A percentile compares a stretch with the other conserved stretches of the same genome.
Conservation (phyloP, 441 rosid species). For the Mallotus repandus region DNA sequence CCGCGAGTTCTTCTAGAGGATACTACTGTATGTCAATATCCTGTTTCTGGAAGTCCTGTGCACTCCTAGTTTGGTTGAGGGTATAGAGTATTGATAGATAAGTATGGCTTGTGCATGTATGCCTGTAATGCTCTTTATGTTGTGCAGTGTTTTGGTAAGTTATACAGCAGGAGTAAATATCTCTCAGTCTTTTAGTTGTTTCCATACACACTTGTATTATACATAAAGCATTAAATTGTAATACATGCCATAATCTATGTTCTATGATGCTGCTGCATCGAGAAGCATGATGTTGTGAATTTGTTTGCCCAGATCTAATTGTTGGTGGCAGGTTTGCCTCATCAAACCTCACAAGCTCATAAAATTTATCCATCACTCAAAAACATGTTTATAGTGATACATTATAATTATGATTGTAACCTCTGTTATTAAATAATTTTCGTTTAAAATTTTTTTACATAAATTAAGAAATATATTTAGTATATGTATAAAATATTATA, state of each 20-base stretch:
- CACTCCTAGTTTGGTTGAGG: not conserved
- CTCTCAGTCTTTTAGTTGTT: too few species aligned
- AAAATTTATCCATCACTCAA: not conserved
- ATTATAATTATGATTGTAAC: too few species aligned
- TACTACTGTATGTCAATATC: not conserved
- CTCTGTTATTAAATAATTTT: too few species aligned
- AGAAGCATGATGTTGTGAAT: not conserved
- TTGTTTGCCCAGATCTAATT: not conserved
- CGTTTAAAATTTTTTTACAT: too few species aligned
- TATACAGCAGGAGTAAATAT: too few species aligned
- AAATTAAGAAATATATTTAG: too few species aligned
- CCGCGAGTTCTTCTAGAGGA: slow-evolving; percentile 56
- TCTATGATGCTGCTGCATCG: not conserved
- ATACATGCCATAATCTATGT: not conserved
- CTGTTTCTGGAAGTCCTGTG: not conserved
- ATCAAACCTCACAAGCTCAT: not conserved
- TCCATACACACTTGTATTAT: too few species aligned
- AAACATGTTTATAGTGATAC: too few species aligned
- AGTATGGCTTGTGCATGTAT: not conserved
- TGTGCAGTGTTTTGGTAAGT: not conserved
- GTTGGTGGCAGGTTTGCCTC: not conserved
- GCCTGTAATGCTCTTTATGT: not conserved
- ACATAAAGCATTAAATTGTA: not conserved
- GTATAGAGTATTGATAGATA: not conserved
- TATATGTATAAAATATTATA: too few species aligned